Evolutionary conservation across 352 stramenopile species (phyloP).

Genomic region (Globisporangium emineosum): DNA sequence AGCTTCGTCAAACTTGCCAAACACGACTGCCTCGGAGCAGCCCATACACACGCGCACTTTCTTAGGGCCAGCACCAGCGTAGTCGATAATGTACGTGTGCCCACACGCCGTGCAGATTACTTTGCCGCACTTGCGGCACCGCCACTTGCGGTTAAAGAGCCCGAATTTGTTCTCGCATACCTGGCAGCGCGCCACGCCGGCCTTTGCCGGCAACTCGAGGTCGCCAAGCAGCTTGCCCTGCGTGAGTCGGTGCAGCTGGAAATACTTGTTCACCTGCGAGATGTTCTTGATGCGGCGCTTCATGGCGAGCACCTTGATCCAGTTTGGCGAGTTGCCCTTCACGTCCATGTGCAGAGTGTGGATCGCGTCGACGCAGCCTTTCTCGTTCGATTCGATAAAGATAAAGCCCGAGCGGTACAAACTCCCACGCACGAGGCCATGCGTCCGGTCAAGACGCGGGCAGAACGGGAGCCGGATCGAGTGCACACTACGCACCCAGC

Average conservation of each 20-base stretch:
- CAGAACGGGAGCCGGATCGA: slow-evolving; percentile 77
- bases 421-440: slow-evolving; percentile 63
- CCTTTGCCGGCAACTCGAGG: slow-evolving; percentile 56
- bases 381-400: slow-evolving; percentile 62
- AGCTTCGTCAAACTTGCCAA: slow-evolving; percentile 17
- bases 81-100: slow-evolving; percentile 50
- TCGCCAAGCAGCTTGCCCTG: slow-evolving; percentile 53
- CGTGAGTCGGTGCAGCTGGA: slow-evolving; percentile 53
- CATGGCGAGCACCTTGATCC: slow-evolving; percentile 76
- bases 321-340: slow-evolving; percentile 73
- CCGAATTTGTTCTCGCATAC: slow-evolving; percentile 51
- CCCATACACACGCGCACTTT: slow-evolving; percentile 70
- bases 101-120: slow-evolving; percentile 68
- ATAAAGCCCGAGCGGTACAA: slow-evolving; percentile 79
- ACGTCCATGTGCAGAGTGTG: slow-evolving; percentile 79
- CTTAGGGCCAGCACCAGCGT: slow-evolving; percentile 39
- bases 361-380: slow-evolving; percentile 59
- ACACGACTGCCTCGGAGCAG: slow-evolving; percentile 50
- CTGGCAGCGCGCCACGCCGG: slow-evolving; percentile 40
- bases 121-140: slow-evolving; percentile 75
- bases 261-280: slow-evolving; percentile 61
- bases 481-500: slow-evolving; percentile 77
- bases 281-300: slow-evolving; percentile 79
- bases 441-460: slow-evolving; percentile 45
- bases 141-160: slow-evolving; percentile 59